A percentile compares a stretch with the other conserved stretches of the same genome.
These are phyloP conservation scores for Xylaria scruposa DNA, from an alignment of 495 filamentous ascomycete genomes.

Conservation along the genomic window DNA sequence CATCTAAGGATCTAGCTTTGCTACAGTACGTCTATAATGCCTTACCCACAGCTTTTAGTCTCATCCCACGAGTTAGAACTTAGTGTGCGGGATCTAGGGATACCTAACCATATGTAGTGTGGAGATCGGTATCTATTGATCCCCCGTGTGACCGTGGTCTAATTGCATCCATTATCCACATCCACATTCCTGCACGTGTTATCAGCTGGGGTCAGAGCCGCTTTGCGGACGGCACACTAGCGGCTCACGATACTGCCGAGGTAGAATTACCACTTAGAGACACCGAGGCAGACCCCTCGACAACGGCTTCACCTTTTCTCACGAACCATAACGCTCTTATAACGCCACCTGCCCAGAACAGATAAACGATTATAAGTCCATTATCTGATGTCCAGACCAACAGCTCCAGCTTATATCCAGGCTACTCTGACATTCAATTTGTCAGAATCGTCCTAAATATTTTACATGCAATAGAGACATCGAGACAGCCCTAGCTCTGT, in stretches of 20 bases:
- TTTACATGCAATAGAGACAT: background rate
- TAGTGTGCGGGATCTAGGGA: constrained; percentile 9
- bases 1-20: background rate
- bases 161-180: background rate
- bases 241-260: constrained; percentile 4
- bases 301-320: background rate
- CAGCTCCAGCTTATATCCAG: background rate
- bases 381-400: background rate
- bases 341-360: constrained; percentile 15
- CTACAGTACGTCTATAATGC: background rate
- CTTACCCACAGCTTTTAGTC: background rate
- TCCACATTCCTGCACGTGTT: background rate
- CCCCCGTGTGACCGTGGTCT: background rate
- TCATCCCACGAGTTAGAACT: background rate
- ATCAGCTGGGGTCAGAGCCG: background rate
- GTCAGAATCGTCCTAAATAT: background rate
- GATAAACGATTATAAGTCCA: background rate
- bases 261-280: background rate
- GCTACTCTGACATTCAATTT: background rate
- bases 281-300: background rate
- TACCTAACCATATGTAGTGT: too few species aligned
- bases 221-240: background rate
- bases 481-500: background rate
- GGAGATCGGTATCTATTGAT: background rate
- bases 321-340: background rate